Evolutionary conservation across 352 stramenopile genomes (phyloP), one percentile per base, ranked within the genome.

Genomic region (Elongisporangium anandrum): DNA sequence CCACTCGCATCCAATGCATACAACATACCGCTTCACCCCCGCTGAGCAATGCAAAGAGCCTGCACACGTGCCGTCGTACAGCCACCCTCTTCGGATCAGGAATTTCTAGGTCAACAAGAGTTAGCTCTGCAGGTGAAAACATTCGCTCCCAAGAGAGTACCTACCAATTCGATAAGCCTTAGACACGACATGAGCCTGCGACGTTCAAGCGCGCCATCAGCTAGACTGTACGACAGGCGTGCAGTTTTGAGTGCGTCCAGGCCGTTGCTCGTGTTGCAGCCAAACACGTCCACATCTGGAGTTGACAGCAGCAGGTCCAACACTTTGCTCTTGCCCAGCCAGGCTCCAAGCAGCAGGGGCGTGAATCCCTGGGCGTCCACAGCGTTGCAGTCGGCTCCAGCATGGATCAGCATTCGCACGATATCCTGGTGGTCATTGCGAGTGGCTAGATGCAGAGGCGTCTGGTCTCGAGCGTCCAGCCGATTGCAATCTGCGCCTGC

Each of bases 1-100:
- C n/a, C n/a, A n/a, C n/a, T n/a, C n/a, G 24, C 24, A 34, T 34
- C 24, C 24, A 34, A 34, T 34, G 4, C 26, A 49, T 48, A 16
- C 16, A n/a, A 64, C 41, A 39, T 12, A 20, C 51, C 49, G 10
- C 39, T 51, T 50, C 21, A 63, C 39, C 20, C 20, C 50, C 8
- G 20, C 34, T 17, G 34, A 45, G 12, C 34, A 45, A 17, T 45
- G 34, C 34, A 12, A 45, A 12, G 34, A 45, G 34, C 34, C 17
- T 17, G 4, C 54, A 15, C 53, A 95, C 82, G 80, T 66, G 58
- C 85, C 78, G 66, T 91, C 75, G 69, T 93, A 84, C 12, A 95
- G 56, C 86, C 86, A 95, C 0, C 82, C 85, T 15, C 81, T 88
- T 72, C 90, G 89, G 12, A 94, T 60, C 47, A 78, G 91, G 0